Conservation (phyloP, 2,329 filamentous ascomycete genomes). For the Dactylellina leptospora region DNA sequence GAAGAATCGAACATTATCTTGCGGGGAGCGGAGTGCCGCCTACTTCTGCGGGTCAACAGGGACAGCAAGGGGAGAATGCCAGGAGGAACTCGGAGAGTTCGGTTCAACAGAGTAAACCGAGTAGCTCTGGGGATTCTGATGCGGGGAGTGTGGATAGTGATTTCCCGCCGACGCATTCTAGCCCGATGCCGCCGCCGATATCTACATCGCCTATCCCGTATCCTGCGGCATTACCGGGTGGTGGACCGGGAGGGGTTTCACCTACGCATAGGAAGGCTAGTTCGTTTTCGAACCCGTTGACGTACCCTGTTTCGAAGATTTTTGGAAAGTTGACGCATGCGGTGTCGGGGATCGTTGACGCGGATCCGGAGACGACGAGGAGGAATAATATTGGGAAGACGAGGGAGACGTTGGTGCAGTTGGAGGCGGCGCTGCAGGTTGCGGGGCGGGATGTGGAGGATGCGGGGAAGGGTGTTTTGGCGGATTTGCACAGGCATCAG, state of each 20-base stretch:
- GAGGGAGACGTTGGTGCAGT: constrained; percentile 77
- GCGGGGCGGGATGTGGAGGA: constrained; percentile 92
- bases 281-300: constrained; percentile 53
- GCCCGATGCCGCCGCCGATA: constrained; percentile 62
- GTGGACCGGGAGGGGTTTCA: constrained; percentile 12
- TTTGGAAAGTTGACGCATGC: constrained; percentile 96
- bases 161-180: constrained; percentile 85
- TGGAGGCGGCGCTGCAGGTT: constrained; percentile 89
- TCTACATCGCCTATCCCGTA: constrained; percentile 78
- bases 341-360: constrained; percentile 93
- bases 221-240: constrained; percentile 63
- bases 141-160: constrained; percentile 94
- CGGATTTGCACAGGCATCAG: constrained; percentile 92
- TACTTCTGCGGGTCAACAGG: constrained; percentile 56
- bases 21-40: constrained; percentile 62
- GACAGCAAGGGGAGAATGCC: constrained; percentile 60
- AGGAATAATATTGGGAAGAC: constrained; percentile 96
- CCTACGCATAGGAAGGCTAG: constrained; percentile 55
- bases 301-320: constrained; percentile 72
- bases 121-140: constrained; percentile 62
- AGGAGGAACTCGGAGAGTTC: constrained; percentile 60
- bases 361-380: constrained; percentile 90
- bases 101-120: constrained; percentile 61
- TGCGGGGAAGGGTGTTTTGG: constrained; percentile 85
- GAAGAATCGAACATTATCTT: constrained; percentile 91